phyloP scores from a whole-genome alignment of 2,329 filamentous ascomycete genomes.

The Aspergillus glaucus region DNA sequence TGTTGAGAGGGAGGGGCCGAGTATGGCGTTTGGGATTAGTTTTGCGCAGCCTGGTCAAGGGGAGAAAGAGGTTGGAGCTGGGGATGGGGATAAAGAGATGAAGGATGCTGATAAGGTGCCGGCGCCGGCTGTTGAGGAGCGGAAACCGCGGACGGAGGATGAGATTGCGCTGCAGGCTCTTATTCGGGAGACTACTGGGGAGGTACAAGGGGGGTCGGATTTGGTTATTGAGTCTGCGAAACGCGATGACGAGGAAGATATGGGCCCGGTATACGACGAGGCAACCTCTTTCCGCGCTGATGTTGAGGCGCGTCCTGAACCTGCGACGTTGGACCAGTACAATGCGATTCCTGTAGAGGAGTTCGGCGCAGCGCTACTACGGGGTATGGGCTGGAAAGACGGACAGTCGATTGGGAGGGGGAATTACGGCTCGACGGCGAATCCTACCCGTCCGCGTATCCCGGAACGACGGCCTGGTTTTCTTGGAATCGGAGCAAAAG shows the following conservation, averaged over 20 bases:
- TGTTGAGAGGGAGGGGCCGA: conserved; percentile 47
- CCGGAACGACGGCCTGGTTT: conserved; percentile 69
- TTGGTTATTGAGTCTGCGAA: conserved; percentile 47
- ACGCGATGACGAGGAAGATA: conserved; percentile 13
- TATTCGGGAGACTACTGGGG: conserved; percentile 48
- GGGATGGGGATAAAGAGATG: conserved; percentile 21
- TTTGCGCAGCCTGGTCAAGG: conserved; percentile 32
- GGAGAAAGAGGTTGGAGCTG: conserved; percentile 1
- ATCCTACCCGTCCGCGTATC: conserved; percentile 55
- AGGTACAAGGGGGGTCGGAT: conserved; percentile 38
- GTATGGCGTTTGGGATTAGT: conserved; percentile 50
- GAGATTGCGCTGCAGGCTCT: conserved; percentile 62
- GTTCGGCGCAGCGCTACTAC: conserved; percentile 82
- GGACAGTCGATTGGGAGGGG: conserved; percentile 54
- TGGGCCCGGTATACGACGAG: conserved; percentile 28
- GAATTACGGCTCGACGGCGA: conserved; percentile 39
- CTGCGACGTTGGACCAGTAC: conserved; percentile 76
- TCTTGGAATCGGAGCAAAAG: conserved; percentile 82
- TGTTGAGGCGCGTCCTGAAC: conserved; percentile 64
- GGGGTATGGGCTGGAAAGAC: conserved; percentile 93
- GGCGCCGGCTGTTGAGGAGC: conserved; percentile 7
- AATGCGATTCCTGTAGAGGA: conserved; percentile 86
- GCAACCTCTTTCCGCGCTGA: conserved; percentile 63
- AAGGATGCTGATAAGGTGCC: conserved; percentile 13
- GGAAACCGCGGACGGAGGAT: conserved; percentile 48